phyloP scores from a whole-genome alignment of 176 grass and related monocot species.

The Melocanna baccifera region DNA sequence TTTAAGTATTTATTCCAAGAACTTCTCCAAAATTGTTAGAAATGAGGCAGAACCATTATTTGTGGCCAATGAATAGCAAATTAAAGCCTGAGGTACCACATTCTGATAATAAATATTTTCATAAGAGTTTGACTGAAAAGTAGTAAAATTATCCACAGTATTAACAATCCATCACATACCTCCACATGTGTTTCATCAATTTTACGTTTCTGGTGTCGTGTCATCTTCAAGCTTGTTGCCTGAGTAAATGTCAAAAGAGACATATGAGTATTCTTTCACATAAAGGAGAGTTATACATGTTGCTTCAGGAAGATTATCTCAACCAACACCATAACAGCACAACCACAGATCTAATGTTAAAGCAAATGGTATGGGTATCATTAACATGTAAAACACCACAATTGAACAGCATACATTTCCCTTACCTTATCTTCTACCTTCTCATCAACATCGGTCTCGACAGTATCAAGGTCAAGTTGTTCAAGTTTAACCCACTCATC shows the following conservation, averaged over 20 bases:
- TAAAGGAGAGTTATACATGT: not conserved
- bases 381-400: not conserved
- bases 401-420: conserved; percentile 8
- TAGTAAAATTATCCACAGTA: conserved; percentile 1
- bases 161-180: conserved; percentile 52
- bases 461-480: conserved; percentile 92
- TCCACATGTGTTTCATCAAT: conserved; percentile 98
- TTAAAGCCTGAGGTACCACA: not conserved
- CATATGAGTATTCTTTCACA: not conserved
- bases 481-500: conserved; percentile 99
- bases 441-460: conserved; percentile 88
- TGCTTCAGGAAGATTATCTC: not conserved
- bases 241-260: conserved; percentile 42
- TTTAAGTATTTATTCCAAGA: not conserved
- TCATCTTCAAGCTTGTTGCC: conserved; percentile 99
- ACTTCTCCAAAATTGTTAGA: not conserved
- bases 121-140: not conserved
- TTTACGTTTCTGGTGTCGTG: conserved; percentile 90
- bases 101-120: conserved; percentile 20
- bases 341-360: not conserved
- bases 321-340: not conserved
- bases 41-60: not conserved
- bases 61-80: not conserved
- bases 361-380: not conserved
- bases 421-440: conserved; percentile 96